These are phyloP conservation scores for Salix udensis DNA, from an alignment of 345 rosid species.

Conservation along the genomic window DNA sequence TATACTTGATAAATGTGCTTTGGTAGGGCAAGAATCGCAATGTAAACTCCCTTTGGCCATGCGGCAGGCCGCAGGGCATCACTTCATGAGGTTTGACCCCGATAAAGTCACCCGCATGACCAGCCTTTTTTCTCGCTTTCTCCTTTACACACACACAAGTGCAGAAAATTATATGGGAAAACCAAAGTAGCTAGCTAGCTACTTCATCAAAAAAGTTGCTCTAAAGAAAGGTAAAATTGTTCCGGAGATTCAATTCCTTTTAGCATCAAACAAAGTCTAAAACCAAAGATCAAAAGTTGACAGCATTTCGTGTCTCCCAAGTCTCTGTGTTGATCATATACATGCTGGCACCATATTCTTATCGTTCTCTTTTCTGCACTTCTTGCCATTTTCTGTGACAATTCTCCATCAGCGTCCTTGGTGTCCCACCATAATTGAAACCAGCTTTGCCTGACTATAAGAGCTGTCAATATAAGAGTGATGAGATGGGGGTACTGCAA, in stretches of 20 bases:
- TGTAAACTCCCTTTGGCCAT: background rate
- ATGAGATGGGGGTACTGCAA: no score
- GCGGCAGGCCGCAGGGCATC: conserved; percentile 3
- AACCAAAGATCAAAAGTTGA: conserved; percentile 26
- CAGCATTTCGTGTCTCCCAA: conserved; percentile 18
- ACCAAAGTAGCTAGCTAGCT: conserved; percentile 2
- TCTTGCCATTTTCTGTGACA: conserved; percentile 13
- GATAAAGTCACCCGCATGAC: conserved; percentile 29
- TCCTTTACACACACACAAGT: background rate
- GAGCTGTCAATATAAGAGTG: background rate
- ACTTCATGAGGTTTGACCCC: conserved; percentile 37
- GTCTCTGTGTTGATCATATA: conserved; percentile 15
- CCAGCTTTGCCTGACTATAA: background rate
- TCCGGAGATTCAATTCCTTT: conserved; percentile 34
- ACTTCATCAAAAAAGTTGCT: conserved; percentile 7
- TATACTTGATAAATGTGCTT: background rate
- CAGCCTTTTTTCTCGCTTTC: conserved; percentile 24
- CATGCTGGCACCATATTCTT: background rate
- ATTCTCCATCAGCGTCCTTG: conserved; percentile 17
- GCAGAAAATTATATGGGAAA: background rate
- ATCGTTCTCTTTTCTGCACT: background rate
- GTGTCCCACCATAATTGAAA: conserved; percentile 3
- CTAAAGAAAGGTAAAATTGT: background rate
- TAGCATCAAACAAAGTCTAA: conserved; percentile 33
- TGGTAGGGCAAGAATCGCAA: background rate